These are phyloP conservation scores for Phytopythium litorale DNA, from an alignment of 352 stramenopile species.

Conservation along the genomic window DNA sequence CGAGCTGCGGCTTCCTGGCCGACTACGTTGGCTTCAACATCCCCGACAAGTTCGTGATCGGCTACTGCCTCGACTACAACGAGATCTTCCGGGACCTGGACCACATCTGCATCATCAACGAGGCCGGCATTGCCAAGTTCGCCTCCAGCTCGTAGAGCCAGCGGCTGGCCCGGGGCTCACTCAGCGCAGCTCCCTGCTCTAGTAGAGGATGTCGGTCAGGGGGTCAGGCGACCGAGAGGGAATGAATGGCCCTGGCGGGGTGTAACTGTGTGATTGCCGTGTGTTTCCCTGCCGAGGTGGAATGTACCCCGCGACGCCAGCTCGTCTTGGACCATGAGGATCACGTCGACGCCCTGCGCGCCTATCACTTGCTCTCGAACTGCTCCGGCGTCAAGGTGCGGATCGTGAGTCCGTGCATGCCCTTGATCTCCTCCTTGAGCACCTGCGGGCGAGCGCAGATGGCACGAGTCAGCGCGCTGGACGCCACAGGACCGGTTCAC, in stretches of 20 bases:
- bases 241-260: not conserved
- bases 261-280: not conserved
- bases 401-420: constrained; percentile 85
- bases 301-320: not conserved
- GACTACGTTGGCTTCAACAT: constrained; percentile 97
- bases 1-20: constrained; percentile 87
- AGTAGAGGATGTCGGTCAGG: not conserved
- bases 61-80: constrained; percentile 98
- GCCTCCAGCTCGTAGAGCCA: constrained; percentile 39
- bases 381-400: constrained; percentile 77
- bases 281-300: not conserved
- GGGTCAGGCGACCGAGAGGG: not conserved
- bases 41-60: constrained; percentile 94
- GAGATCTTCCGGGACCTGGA: constrained; percentile 94
- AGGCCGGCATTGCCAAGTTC: constrained; percentile 89
- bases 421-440: constrained; percentile 83
- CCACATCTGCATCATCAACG: constrained; percentile 95
- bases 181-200: not conserved
- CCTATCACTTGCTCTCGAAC: constrained; percentile 55
- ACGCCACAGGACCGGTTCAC: not conserved
- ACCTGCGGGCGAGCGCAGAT: constrained; percentile 23
- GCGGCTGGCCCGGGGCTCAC: constrained; percentile 2
- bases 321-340: not conserved
- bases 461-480: not conserved
- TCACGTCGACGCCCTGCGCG: no score